phyloP scores from a whole-genome alignment of 805 yeast genomes.

The Lachancea thermotolerans region DNA sequence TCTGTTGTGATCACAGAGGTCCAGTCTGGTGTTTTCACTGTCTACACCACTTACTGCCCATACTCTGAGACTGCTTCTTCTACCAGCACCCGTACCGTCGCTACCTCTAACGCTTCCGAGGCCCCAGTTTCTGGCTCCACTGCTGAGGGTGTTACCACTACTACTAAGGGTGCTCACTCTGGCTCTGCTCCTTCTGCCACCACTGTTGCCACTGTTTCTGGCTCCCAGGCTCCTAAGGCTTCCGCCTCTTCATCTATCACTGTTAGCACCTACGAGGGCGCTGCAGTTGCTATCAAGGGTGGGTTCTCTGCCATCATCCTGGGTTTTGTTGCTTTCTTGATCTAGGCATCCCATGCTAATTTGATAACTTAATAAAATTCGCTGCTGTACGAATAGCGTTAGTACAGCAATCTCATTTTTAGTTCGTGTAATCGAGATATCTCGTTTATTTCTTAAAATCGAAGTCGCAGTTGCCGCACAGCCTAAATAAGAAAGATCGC shows the following conservation, averaged over 20 bases:
- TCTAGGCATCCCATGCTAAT: background rate
- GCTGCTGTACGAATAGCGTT: background rate
- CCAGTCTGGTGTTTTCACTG: constrained; percentile 11
- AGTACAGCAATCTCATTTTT: background rate
- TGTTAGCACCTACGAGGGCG: background rate
- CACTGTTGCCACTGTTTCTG: background rate
- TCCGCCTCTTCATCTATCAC: background rate
- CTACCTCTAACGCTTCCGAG: background rate
- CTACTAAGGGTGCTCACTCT: background rate
- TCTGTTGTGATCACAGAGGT: constrained; percentile 11
- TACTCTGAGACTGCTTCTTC: background rate
- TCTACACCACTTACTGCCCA: constrained; percentile 14
- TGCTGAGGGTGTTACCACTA: background rate
- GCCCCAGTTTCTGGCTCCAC: background rate
- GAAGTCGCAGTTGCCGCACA: too few relatives aligned
- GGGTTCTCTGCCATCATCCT: background rate
- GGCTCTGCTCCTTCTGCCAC: background rate
- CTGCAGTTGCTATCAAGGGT: background rate
- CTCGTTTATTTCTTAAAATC: too few relatives aligned
- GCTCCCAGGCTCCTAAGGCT: background rate
- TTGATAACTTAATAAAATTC: too few relatives aligned
- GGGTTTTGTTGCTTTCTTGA: background rate
- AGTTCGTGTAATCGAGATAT: background rate
- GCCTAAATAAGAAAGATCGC: too few relatives aligned
- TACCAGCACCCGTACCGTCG: background rate